Evolutionary conservation across 2,329 filamentous ascomycete species (phyloP).

Genomic region (Colletotrichum filicis): DNA sequence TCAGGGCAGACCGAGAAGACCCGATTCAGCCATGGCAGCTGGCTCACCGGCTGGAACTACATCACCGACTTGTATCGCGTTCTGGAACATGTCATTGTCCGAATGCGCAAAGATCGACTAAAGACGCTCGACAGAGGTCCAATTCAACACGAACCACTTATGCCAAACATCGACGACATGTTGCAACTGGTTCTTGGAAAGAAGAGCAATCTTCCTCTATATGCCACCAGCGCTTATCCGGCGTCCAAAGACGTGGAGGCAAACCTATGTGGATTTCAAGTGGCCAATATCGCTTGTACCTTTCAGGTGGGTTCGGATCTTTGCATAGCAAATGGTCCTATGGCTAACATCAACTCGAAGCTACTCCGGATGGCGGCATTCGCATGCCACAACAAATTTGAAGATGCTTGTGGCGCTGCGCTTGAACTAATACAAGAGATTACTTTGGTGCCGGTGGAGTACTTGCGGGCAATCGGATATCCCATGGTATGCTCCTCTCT

Average conservation of each 20-base stretch:
- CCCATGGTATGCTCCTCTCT: constrained; percentile 25
- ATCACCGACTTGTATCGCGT: constrained; percentile 66
- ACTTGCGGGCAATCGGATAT: constrained; percentile 34
- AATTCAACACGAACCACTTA: constrained; percentile 18
- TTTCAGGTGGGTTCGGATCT: constrained; percentile 38
- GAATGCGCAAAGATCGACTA: constrained; percentile 31
- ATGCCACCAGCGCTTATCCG: constrained; percentile 16
- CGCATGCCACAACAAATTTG: constrained; percentile 34
- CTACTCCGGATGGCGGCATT: constrained; percentile 34
- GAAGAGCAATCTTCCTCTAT: constrained; percentile 20
- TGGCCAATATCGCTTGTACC: constrained; percentile 49
- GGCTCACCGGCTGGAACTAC: constrained; percentile 69
- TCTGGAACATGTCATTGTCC: constrained; percentile 59
- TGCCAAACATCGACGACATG: constrained; percentile 31
- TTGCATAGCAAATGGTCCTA: too few species aligned
- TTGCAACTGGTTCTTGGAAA: constrained; percentile 21
- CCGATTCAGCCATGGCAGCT: constrained; percentile 41
- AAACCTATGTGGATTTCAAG: constrained; percentile 48
- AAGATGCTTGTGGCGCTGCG: constrained; percentile 32
- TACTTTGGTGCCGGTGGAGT: constrained; percentile 29
- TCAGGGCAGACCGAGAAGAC: constrained; percentile 5
- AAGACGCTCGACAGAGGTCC: constrained; percentile 25
- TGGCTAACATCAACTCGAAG: constrained; percentile 1
- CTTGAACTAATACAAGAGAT: constrained; percentile 34
- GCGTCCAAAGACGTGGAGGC: constrained; percentile 34